These are phyloP conservation scores for Colletotrichum phormii DNA, from an alignment of 2,329 filamentous ascomycete genomes.

Conservation along the genomic window DNA sequence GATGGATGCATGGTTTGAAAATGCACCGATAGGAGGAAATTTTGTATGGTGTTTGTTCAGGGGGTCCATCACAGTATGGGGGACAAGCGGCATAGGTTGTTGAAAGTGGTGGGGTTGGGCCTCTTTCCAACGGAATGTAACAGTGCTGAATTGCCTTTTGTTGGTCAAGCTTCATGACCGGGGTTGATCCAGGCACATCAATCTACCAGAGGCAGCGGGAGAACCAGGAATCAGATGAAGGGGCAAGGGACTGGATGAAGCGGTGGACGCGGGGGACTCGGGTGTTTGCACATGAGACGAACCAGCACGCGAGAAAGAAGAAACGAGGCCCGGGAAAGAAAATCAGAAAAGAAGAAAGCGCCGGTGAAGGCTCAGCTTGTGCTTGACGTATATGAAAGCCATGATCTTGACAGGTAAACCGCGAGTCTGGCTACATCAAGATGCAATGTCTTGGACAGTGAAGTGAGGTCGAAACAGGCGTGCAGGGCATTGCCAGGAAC, in stretches of 20 bases:
- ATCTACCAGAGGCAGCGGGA: conserved; percentile 25
- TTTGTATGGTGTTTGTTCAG: neutral
- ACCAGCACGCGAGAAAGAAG: neutral
- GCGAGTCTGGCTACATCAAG: neutral
- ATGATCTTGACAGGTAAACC: neutral
- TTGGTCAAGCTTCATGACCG: conserved; percentile 30
- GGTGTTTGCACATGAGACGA: conserved; percentile 28
- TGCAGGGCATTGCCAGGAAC: conserved; percentile 31
- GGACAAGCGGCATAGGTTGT: neutral
- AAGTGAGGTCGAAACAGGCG: conserved; percentile 35
- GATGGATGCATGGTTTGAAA: conserved; percentile 16
- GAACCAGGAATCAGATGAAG: conserved; percentile 20
- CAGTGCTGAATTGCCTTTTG: conserved; percentile 33
- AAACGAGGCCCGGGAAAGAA: neutral
- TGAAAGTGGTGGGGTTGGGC: neutral
- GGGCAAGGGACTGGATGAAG: neutral
- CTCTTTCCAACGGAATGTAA: conserved; percentile 28
- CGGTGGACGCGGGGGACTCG: conserved; percentile 6
- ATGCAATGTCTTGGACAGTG: conserved; percentile 8
- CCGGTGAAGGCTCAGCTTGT: neutral
- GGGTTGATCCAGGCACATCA: conserved; percentile 7
- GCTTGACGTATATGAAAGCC: neutral
- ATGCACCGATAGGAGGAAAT: conserved; percentile 36
- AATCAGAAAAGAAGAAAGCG: neutral
- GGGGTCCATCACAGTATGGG: neutral